phyloP scores from a whole-genome alignment of 176 grass and related monocot species.

The Eremochloa ophiuroides region DNA sequence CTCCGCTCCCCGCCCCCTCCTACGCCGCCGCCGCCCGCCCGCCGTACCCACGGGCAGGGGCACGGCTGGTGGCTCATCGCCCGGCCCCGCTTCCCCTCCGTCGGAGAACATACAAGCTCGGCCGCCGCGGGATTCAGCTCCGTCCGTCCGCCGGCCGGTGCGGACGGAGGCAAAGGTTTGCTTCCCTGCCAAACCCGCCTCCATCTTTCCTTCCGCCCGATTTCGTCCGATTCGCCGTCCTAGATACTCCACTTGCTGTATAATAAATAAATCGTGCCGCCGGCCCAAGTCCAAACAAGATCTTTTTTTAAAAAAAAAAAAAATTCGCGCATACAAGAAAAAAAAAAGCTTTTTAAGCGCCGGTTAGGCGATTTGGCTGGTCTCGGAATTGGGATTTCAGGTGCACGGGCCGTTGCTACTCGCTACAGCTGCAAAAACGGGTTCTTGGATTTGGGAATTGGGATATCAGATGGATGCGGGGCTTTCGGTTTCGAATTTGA shows the following conservation, averaged over 20 bases:
- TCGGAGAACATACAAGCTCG: background rate
- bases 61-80: background rate
- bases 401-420: background rate
- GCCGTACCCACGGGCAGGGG: background rate
- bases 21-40: background rate
- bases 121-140: background rate
- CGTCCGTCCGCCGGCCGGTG: background rate
- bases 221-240: constrained; percentile 4
- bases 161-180: constrained; percentile 11
- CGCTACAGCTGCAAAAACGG: background rate
- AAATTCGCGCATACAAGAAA: background rate
- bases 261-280: background rate
- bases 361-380: background rate
- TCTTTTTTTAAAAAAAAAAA: no score
- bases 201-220: background rate
- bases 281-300: background rate
- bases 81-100: background rate
- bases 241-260: background rate
- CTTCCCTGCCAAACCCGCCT: background rate
- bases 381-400: background rate
- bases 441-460: background rate
- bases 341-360: background rate
- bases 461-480: fast-evolving
- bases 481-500: background rate
- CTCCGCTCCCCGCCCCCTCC: background rate